Conservation (phyloP, 2,329 filamentous ascomycete genomes). For the Ophiocordyceps robertsii region DNA sequence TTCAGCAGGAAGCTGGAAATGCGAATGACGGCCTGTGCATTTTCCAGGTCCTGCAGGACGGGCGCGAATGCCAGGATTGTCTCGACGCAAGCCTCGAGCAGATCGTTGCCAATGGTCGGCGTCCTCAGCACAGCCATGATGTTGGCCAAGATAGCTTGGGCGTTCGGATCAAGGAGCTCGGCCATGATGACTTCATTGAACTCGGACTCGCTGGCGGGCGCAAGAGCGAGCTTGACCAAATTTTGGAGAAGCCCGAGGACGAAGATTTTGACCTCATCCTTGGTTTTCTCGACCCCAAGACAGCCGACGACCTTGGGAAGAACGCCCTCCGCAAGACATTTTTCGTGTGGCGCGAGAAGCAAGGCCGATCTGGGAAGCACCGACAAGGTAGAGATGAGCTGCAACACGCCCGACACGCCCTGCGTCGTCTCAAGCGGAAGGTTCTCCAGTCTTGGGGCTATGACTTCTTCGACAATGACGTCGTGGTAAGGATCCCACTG, state of each 20-base stretch:
- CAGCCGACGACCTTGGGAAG: slow-evolving; percentile 60
- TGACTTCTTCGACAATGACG: slow-evolving; percentile 58
- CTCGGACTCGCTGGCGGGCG: slow-evolving; percentile 39
- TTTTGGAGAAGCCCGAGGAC: slow-evolving; percentile 63
- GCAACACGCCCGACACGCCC: slow-evolving; percentile 70
- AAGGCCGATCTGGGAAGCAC: slow-evolving; percentile 49
- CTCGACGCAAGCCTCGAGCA: slow-evolving; percentile 68
- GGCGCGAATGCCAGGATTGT: slow-evolving; percentile 65
- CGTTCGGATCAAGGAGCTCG: slow-evolving; percentile 42
- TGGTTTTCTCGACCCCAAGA: slow-evolving; percentile 58
- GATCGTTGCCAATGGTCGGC: slow-evolving; percentile 49
- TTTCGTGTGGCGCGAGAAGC: slow-evolving; percentile 41
- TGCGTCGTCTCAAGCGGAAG: slow-evolving; percentile 80
- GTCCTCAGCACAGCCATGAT: slow-evolving; percentile 55
- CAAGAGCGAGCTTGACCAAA: slow-evolving; percentile 46
- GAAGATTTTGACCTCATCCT: slow-evolving; percentile 77
- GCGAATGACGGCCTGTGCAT: slow-evolving; percentile 64
- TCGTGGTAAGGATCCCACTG: slow-evolving; percentile 61
- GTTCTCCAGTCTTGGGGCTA: slow-evolving; percentile 64
- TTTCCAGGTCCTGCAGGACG: slow-evolving; percentile 51
- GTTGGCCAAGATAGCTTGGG: slow-evolving; percentile 49
- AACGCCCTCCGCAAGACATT: slow-evolving; percentile 42
- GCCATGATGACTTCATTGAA: slow-evolving; percentile 42
- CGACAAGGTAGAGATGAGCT: slow-evolving; percentile 72
- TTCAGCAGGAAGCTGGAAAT: slow-evolving; percentile 71